Percentiles rank a stretch among this genome's conserved stretches.
phyloP scores from a whole-genome alignment of 75 land plant species.

The Selaginella moellendorffii region DNA sequence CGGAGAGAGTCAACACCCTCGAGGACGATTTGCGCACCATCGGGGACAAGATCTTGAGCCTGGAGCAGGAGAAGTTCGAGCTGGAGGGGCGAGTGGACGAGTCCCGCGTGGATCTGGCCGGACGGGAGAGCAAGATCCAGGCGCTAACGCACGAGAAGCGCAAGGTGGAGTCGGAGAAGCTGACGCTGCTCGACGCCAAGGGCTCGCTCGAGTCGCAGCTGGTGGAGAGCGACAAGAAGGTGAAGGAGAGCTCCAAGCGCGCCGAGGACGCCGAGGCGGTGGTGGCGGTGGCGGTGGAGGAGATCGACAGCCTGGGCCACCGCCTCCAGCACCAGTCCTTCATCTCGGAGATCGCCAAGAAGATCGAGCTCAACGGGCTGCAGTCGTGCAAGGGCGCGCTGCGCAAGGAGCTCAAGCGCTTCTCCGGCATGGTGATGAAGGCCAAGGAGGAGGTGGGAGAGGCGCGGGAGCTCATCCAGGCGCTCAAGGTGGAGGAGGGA shows the following conservation, averaged over 20 bases:
- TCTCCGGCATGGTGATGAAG: neutral
- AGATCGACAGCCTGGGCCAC: neutral
- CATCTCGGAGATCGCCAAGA: neutral
- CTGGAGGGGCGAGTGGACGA: neutral
- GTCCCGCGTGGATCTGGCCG: neutral
- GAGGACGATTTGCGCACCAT: neutral
- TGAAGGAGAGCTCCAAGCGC: neutral
- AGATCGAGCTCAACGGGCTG: neutral
- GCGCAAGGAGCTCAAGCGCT: neutral
- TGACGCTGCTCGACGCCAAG: neutral
- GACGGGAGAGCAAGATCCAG: neutral
- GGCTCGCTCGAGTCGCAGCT: neutral
- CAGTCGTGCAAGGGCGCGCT: constrained; percentile 1
- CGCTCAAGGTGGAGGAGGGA: neutral
- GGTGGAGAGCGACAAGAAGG: neutral
- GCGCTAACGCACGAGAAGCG: neutral
- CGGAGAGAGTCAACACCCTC: neutral
- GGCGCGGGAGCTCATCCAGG: neutral
- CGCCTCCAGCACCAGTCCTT: neutral
- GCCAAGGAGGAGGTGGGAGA: neutral
- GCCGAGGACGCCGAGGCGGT: neutral
- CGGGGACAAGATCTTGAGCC: neutral
- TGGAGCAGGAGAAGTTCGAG: neutral
- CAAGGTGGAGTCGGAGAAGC: neutral
- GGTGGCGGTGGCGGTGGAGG: neutral